Percentiles rank a stretch among this genome's conserved stretches.
Conservation (phyloP, 495 filamentous ascomycete genomes). For the Oidiodendron maius region DNA sequence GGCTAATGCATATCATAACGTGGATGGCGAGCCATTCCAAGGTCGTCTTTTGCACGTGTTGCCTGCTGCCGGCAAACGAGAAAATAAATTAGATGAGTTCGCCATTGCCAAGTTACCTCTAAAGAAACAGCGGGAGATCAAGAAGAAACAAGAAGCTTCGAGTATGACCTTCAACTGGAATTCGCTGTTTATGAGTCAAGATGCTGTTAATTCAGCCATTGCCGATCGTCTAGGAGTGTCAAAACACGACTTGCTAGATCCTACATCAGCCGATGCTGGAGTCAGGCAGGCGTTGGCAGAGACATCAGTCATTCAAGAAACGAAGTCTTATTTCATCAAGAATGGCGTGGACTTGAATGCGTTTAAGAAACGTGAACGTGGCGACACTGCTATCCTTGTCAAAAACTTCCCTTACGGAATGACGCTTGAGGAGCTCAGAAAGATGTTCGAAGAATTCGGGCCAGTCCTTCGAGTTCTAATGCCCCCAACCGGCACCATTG, state of each 20-base stretch:
- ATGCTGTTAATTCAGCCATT: constrained; percentile 89
- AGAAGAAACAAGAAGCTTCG: constrained; percentile 70
- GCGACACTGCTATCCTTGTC: constrained; percentile 82
- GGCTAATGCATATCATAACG: constrained; percentile 62
- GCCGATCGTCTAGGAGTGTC: constrained; percentile 79
- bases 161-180: constrained; percentile 90
- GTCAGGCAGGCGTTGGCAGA: constrained; percentile 97
- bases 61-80: constrained; percentile 71
- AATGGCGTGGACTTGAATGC: constrained; percentile 88
- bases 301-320: constrained; percentile 93
- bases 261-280: constrained; percentile 86
- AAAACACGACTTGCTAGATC: constrained; percentile 87
- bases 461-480: constrained; percentile 73
- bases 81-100: constrained; percentile 78
- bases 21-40: constrained; percentile 82
- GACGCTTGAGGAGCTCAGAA: constrained; percentile 57
- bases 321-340: constrained; percentile 78
- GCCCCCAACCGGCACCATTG: constrained; percentile 87
- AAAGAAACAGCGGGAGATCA: constrained; percentile 88
- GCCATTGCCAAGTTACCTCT: constrained; percentile 81
- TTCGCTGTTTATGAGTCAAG: constrained; percentile 94
- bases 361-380: constrained; percentile 76
- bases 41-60: constrained; percentile 88
- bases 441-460: constrained; percentile 67
- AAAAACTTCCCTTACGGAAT: constrained; percentile 92